Conservation (phyloP, 257 asterid species). For the Nicotiana tomentosiformis region DNA sequence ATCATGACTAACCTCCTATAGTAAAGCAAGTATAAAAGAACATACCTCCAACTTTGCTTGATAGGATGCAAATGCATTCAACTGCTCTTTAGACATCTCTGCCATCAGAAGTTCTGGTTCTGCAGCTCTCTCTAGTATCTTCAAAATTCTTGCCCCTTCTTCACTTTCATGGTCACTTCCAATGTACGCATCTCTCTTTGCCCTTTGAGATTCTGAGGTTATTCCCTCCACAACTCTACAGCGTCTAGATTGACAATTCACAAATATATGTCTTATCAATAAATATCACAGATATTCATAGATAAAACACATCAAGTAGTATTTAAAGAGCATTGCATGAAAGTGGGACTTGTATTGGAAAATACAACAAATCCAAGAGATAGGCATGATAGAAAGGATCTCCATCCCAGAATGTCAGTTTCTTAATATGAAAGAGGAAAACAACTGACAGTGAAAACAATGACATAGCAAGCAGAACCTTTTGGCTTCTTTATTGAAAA, state of each 20-base stretch:
- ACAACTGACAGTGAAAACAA: background rate
- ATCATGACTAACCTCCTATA: background rate
- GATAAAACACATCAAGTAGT: background rate
- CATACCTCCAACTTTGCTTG: conserved; percentile 73
- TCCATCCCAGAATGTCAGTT: background rate
- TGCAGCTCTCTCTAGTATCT: conserved; percentile 81
- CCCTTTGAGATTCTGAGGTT: conserved; percentile 56
- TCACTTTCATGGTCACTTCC: conserved; percentile 51
- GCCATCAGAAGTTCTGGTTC: conserved; percentile 93
- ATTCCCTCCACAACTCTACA: conserved; percentile 62
- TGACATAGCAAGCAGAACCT: background rate
- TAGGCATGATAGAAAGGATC: background rate
- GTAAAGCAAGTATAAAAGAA: conserved; percentile 4
- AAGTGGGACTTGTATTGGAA: background rate
- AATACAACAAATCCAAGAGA: background rate
- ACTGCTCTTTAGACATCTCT: conserved; percentile 76
- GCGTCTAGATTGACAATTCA: conserved; percentile 37
- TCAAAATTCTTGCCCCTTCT: conserved; percentile 79
- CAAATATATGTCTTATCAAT: background rate
- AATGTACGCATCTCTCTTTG: conserved; percentile 28
- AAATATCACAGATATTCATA: background rate
- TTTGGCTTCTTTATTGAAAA: background rate
- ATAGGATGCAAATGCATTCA: conserved; percentile 57
- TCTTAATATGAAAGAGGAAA: background rate
- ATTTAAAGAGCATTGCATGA: too few species aligned